phyloP scores from a whole-genome alignment of 1,284 basidiomycete genomes.

The Cutaneotrichosporon sp. region DNA sequence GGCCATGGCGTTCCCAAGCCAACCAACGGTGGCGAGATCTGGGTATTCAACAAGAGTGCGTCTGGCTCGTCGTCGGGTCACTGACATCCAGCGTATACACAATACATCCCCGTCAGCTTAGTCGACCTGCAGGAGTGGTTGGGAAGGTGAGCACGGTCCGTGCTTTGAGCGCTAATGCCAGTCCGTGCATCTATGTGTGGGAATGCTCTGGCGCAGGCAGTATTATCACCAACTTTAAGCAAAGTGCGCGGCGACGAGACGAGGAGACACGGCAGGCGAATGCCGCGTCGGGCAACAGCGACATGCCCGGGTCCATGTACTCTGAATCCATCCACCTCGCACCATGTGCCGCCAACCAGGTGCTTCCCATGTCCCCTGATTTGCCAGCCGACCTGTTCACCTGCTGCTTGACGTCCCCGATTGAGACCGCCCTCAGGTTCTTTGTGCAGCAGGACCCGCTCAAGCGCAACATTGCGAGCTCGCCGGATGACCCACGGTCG shows the following conservation, averaged over 20 bases:
- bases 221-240: conserved; percentile 84
- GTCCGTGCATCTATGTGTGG: conserved; percentile 97
- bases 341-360: conserved; percentile 86
- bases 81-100: conserved; percentile 85
- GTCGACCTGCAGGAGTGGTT: conserved; percentile 90
- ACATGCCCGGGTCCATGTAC: conserved; percentile 62
- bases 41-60: conserved; percentile 88
- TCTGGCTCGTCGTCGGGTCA: conserved; percentile 1
- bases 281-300: conserved; percentile 35
- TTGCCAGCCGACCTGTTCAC: conserved; percentile 97
- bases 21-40: conserved; percentile 91
- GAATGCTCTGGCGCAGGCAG: conserved; percentile 96
- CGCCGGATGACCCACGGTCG: conserved; percentile 45
- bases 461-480: conserved; percentile 59
- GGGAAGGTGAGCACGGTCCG: conserved; percentile 50
- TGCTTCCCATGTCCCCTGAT: conserved; percentile 90
- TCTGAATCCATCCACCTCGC: conserved; percentile 92
- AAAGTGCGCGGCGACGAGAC: conserved; percentile 78
- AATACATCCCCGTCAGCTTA: conserved; percentile 94
- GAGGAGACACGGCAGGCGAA: conserved; percentile 54
- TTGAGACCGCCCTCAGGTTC: conserved; percentile 93
- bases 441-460: conserved; percentile 85
- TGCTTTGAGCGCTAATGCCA: conserved; percentile 35
- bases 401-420: conserved; percentile 93
- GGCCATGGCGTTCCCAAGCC: conserved; percentile 98